Evolutionary conservation across 2,329 filamentous ascomycete genomes (phyloP).

Genomic region (Botrytis aclada): DNA sequence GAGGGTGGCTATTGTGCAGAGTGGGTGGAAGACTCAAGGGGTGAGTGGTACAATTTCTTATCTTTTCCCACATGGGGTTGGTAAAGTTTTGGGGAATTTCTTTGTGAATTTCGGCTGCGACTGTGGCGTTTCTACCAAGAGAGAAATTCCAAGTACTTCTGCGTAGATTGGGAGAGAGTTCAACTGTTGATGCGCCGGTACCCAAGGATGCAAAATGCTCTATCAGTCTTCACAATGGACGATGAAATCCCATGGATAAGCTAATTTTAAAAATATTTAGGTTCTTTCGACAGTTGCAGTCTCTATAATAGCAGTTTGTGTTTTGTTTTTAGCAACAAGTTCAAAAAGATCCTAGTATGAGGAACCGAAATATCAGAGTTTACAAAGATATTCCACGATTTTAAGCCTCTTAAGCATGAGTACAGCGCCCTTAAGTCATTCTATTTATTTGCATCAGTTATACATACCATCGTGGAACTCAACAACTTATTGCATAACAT

Average conservation of each 20-base stretch:
- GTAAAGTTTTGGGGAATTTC: not conserved
- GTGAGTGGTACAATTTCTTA: slow-evolving; percentile 44
- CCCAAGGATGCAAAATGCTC: too few relatives aligned
- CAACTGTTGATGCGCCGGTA: not conserved
- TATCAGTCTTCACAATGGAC: not conserved
- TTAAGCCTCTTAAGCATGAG: slow-evolving; percentile 83
- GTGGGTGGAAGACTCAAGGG: slow-evolving; percentile 86
- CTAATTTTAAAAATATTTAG: slow-evolving; percentile 40
- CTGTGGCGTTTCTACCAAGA: not conserved
- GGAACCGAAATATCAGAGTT: slow-evolving; percentile 20
- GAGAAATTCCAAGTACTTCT: not conserved
- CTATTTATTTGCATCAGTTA: slow-evolving; percentile 71
- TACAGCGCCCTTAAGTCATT: slow-evolving; percentile 80
- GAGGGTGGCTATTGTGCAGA: slow-evolving; percentile 81
- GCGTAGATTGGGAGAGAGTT: not conserved
- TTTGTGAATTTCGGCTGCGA: not conserved
- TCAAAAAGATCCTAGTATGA: slow-evolving; percentile 26
- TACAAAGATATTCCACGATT: slow-evolving; percentile 48
- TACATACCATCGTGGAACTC: slow-evolving; percentile 65
- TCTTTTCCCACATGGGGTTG: not conserved
- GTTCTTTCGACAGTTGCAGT: slow-evolving; percentile 60
- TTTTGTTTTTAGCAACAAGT: slow-evolving; percentile 55
- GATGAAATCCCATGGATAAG: not conserved
- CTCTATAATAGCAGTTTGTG: slow-evolving; percentile 62
- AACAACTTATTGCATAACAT: slow-evolving; percentile 80